A percentile compares a stretch with the other conserved stretches of the same genome.
Conservation (phyloP, 441 rosid genomes). For the Viola pubescens region DNA sequence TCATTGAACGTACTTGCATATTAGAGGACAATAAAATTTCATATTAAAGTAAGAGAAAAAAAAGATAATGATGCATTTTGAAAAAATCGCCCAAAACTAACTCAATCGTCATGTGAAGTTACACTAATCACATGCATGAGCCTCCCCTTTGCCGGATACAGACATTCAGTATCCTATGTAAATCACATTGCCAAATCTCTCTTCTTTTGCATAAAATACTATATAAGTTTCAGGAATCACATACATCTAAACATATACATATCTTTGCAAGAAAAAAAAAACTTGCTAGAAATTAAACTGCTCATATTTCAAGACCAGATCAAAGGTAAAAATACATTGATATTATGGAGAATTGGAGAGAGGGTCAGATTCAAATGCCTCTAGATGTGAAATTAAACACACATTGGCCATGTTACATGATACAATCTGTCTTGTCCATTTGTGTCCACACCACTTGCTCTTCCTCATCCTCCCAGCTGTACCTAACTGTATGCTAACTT, state of each 20-base stretch:
- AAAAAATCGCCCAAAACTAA: too few relatives aligned
- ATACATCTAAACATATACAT: background rate
- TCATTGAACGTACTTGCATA: too few relatives aligned
- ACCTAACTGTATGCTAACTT: background rate
- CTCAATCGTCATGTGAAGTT: too few relatives aligned
- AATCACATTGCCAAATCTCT: background rate
- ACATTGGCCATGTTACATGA: background rate
- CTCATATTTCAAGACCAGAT: conserved; percentile 1
- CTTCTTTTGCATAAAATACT: background rate
- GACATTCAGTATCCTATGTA: background rate
- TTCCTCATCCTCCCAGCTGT: background rate
- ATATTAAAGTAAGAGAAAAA: too few relatives aligned
- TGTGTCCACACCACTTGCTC: background rate
- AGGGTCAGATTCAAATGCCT: background rate
- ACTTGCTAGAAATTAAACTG: background rate
- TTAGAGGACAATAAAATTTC: too few relatives aligned
- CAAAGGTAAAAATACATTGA: background rate
- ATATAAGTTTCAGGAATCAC: background rate
- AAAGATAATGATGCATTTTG: too few relatives aligned
- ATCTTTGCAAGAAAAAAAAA: background rate
- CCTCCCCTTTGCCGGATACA: background rate
- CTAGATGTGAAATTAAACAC: background rate
- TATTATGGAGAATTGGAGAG: background rate
- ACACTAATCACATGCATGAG: too few relatives aligned
- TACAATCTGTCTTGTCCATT: background rate